Percentiles rank a stretch among this genome's conserved stretches.
Evolutionary conservation across 2,329 filamentous ascomycete genomes (phyloP).

Genomic region (Colletotrichum euphorbiae): DNA sequence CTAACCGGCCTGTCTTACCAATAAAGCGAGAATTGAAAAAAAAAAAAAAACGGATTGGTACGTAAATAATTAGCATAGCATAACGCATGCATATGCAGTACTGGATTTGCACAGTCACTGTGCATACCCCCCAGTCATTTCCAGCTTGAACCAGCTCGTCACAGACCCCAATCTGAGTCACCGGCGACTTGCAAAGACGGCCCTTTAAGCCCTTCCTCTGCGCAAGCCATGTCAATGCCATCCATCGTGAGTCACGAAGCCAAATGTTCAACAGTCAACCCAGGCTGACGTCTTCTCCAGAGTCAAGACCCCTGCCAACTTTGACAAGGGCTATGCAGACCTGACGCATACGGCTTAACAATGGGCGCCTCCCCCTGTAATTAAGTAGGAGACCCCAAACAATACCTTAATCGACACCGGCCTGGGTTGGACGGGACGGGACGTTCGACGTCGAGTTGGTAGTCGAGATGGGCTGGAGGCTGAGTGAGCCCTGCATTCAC

Average conservation of each 20-base stretch:
- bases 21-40: too few species aligned
- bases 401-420: background rate
- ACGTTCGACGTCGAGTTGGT: too few species aligned
- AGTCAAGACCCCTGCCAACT: background rate
- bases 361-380: background rate
- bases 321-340: background rate
- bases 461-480: too few species aligned
- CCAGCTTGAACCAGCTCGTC: too few species aligned
- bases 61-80: too few species aligned
- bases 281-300: background rate
- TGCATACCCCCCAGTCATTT: too few species aligned
- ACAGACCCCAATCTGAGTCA: background rate
- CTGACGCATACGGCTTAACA: background rate
- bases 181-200: background rate
- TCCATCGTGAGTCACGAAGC: background rate
- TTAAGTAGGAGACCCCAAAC: background rate
- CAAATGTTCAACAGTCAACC: background rate
- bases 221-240: background rate
- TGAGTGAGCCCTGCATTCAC: too few species aligned
- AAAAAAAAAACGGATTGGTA: too few species aligned
- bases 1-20: too few species aligned
- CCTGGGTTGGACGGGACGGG: background rate
- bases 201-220: background rate
- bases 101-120: too few species aligned
- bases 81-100: too few species aligned